Conservation (phyloP, 305 asterid genomes). For the Rubia balearica region DNA sequence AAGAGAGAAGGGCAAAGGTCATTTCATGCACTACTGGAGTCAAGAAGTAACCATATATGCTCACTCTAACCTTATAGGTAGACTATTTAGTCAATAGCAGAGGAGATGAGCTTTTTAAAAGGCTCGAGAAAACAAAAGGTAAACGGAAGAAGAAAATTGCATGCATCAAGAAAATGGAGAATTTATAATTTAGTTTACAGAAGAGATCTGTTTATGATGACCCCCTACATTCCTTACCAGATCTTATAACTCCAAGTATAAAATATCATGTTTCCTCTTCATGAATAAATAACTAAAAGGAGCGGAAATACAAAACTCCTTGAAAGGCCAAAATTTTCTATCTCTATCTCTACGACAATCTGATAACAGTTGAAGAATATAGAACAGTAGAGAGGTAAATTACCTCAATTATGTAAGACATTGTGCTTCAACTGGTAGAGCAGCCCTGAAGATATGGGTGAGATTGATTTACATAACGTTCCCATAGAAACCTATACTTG, state of each 20-base stretch:
- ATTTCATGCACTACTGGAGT: neutral
- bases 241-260: conserved; percentile 11
- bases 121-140: neutral
- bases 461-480: conserved; percentile 28
- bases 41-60: neutral
- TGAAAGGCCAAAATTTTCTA: conserved; percentile 26
- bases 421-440: conserved; percentile 20
- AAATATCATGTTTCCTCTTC: conserved; percentile 7
- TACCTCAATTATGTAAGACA: conserved; percentile 5
- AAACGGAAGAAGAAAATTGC: conserved; percentile 1
- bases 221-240: conserved; percentile 3
- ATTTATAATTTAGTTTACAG: neutral
- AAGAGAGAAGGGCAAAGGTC: neutral
- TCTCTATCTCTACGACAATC: conserved; percentile 22
- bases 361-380: conserved; percentile 16
- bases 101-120: neutral
- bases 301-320: conserved; percentile 12
- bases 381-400: conserved; percentile 13
- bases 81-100: too few relatives aligned
- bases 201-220: conserved; percentile 14
- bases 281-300: conserved; percentile 9
- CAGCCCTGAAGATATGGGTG: conserved; percentile 30
- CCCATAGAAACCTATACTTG: conserved; percentile 65
- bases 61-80: neutral
- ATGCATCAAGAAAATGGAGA: neutral